Evolutionary conservation across 345 rosid genomes (phyloP), one percentile per base, ranked within the genome.

Genomic region (Linum usitatissimum): DNA sequence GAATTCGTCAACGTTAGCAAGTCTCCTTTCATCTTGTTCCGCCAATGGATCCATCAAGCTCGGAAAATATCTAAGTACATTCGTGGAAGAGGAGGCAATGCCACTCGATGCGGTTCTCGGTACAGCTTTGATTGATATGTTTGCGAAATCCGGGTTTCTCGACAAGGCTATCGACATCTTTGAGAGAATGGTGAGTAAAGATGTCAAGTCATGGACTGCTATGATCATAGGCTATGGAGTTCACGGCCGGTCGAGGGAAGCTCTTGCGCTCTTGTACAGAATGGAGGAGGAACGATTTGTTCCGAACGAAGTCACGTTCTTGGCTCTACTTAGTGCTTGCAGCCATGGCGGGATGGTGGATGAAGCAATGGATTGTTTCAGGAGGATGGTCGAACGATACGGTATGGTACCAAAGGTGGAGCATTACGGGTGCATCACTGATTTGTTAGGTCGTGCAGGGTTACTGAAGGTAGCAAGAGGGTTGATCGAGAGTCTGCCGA

Each of bases 391-490:
- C 59, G 61, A 66, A 19, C 71, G 60, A 31, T 79, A 83, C 49
- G 60, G 77, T 9, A 48, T 73, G 55, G 70, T 57, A 4, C 88
- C 95, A 0, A 70, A 72, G 68, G 69, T 81, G 36, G 91, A 84
- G 74, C 88, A 87, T 70, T 84, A 84, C 51, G 79, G 90, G 18
- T 81, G 95, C 68, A 59, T 87, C 40, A 71, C 84, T 49, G 95
- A 84, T 70, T 79, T 87, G 57, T 72, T 84, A 30, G 88, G 88
- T 40, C 78, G 88, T 60, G 83, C 80, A 18, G 95, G 88, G 49
- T 60, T 83, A 71, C 80, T 87, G 59, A 71, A 78, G 69, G 91
- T 84, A 73, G 84, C 91, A 6, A 61, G 75, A 66, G 70, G 78
- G 36, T 62, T 84, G 13, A 83, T 87, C 6, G 64, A 64, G 18